A percentile compares a stretch with the other conserved stretches of the same genome.
phyloP scores from a whole-genome alignment of 1,139 yeast genomes.

The Yamadazyma mexicana region DNA sequence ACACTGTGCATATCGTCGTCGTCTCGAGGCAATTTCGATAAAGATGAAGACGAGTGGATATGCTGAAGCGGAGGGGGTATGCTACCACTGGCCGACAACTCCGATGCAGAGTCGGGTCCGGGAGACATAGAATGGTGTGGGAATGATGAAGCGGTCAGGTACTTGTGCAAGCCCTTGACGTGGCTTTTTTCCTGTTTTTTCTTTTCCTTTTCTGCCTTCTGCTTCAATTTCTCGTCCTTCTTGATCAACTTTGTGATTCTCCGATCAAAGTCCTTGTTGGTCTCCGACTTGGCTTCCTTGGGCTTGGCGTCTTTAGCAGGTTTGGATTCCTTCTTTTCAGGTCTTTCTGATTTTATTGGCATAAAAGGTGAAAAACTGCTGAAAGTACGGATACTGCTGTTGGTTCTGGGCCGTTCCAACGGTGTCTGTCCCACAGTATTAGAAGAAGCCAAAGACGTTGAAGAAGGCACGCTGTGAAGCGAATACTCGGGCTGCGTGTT shows the following conservation, averaged over 20 bases:
- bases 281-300: constrained; percentile 12
- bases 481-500: neutral
- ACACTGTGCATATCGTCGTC: constrained; percentile 3
- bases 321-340: constrained; percentile 11
- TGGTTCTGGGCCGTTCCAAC: constrained; percentile 25
- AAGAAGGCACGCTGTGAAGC: constrained; percentile 1
- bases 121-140: neutral
- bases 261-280: constrained; percentile 32
- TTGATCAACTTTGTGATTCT: constrained; percentile 30
- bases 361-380: constrained; percentile 32
- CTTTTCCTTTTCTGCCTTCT: constrained; percentile 18
- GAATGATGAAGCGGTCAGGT: neutral
- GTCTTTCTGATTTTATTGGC: constrained; percentile 20
- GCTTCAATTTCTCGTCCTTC: constrained; percentile 29
- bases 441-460: neutral
- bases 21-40: neutral
- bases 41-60: neutral
- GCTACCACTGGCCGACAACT: neutral
- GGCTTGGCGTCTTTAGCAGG: neutral
- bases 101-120: neutral
- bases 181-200: constrained; percentile 9
- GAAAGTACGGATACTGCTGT: constrained; percentile 24
- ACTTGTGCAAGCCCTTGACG: neutral
- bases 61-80: neutral
- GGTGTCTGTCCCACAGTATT: constrained; percentile 3